Evolutionary conservation across 768 basidiomycete genomes (phyloP), one percentile per base, ranked within the genome.

Genomic region (Suillus lakei): DNA sequence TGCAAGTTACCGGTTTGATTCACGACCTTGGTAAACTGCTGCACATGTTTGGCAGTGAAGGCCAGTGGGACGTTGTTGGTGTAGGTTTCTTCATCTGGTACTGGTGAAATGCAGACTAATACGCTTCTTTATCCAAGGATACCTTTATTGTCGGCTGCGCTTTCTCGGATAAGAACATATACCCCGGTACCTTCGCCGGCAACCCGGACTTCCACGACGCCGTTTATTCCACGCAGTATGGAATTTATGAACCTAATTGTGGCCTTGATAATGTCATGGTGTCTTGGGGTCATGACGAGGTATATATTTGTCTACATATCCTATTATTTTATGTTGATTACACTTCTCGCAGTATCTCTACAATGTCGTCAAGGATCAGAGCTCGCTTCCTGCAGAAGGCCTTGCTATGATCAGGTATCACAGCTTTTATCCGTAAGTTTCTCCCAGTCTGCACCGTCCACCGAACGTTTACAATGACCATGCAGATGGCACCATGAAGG

Each of bases 51-150:
- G 91, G 89, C 34, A 91, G 92, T 3, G 83, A 93, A 74, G 95
- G 95, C 7, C 95, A 96, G 78, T 97, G 95, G 95, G 95, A 95
- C 67, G 95, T 96, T 58, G 95, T 97, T 32, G 95, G 95, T 59
- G 91, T 91, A 77, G 71, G 82, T 83, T 51, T 58, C 10, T 58
- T 56, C 38, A 12, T 41, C 53, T 26, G 23, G 26, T 8, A 34
- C 10, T 30, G 21, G 26, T 64, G 26, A 38, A 7, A 0, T 23
- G 23, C 2, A 23, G 61, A 62, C 61, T 38, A 56, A 58, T 44
- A 36, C 44, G 26, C 55, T 66, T 34, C 53, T 61, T 15, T 70
- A 39, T 39, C 9, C 48, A 55, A 86, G 86, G 90, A 91, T 69
- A 91, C 90, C 0, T 91, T 88, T 70, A 87, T 95, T 66, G 92